Conservation (phyloP, 2,329 filamentous ascomycete species). For the Beauveria caledonica region DNA sequence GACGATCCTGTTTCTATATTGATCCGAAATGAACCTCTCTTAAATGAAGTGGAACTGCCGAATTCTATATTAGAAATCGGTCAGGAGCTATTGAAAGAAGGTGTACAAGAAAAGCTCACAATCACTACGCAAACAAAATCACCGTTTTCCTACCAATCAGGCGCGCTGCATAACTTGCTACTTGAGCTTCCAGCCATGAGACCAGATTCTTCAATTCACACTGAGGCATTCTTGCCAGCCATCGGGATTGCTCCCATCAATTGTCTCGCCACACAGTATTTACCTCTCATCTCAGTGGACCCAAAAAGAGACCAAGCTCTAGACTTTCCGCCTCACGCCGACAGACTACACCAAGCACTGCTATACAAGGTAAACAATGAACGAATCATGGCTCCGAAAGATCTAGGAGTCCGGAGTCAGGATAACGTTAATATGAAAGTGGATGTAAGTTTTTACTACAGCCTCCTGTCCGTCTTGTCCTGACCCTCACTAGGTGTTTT, state of each 20-base stretch:
- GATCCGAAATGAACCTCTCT: not conserved
- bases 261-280: slow-evolving; percentile 20
- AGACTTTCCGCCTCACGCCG: slow-evolving; percentile 17
- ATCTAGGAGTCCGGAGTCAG: no score
- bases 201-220: not conserved
- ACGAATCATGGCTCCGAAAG: not conserved
- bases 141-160: not conserved
- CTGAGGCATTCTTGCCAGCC: not conserved
- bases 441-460: not conserved
- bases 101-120: not conserved
- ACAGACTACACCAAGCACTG: slow-evolving; percentile 18
- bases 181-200: slow-evolving; percentile 3
- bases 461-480: not conserved
- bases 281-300: slow-evolving; percentile 21
- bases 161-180: not conserved
- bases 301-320: slow-evolving; percentile 22
- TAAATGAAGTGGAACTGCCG: not conserved
- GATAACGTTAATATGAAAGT: no score
- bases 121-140: not conserved
- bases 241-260: not conserved
- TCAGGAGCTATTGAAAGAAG: not conserved
- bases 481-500: not conserved
- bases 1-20: not conserved
- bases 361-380: slow-evolving; percentile 21
- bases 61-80: not conserved